Evolutionary conservation across 2,329 filamentous ascomycete genomes (phyloP), one percentile per base, ranked within the genome.

Genomic region (Xylariaceae sp.): DNA sequence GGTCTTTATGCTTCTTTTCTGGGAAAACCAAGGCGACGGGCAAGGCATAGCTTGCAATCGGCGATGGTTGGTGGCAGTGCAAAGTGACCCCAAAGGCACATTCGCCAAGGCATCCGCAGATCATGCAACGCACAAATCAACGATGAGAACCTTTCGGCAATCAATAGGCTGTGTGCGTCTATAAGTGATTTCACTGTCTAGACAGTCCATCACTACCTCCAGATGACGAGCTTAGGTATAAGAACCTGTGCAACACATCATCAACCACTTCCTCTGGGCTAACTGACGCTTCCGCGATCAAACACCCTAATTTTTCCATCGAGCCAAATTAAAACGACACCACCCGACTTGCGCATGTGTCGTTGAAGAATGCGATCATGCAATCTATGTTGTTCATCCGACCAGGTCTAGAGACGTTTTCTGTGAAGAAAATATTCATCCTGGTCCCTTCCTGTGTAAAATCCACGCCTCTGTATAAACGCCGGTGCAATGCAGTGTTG

Each of bases 401-500:
- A 65, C 64, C 67, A 65, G 56, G 49, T 66, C 61, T 67, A 64
- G 19, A 62, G 55, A 65, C 57, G 62, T 71, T 71, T 70, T 69
- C 67, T 66, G 67, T 66, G 62, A 56, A 63, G 57, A 62, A 66
- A 63, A 50, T 60, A 58, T 63, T 58, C 60, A 64, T 55, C 62
- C 67, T 64, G 55, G 44, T 49, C 64, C 62, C 50, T 53, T 61
- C 63, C 64, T 56, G 49, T 69, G 56, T 65, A 68, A 60, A 68
- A 61, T 55, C 62, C 68, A 56, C 63, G 44, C 67, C 68, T 65
- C 36, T 65, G 67, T 68, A 67, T 61, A 50, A 84, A 85, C 82
- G 82, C 82, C 82, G 73, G 68, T 84, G 82, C 82, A 81, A 85
- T 84, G 82, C 82, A 78, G 68, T 65, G 63, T 41, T 64, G 56